Conservation (phyloP, 345 rosid species). For the Murraya koenigii region DNA sequence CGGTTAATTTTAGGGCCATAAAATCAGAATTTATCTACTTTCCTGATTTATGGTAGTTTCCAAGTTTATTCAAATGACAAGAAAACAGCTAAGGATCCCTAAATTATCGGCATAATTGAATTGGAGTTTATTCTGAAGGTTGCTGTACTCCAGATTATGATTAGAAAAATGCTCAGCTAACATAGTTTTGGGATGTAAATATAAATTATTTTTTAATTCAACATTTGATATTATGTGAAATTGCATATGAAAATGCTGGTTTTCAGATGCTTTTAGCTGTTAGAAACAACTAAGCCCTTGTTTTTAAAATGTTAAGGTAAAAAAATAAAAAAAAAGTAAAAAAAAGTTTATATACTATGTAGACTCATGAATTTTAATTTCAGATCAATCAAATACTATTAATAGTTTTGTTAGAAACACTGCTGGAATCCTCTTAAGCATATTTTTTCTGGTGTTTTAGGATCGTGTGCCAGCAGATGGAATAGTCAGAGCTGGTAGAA, state of each 20-base stretch:
- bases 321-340: too few relatives aligned
- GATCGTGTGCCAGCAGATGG: slow-evolving; percentile 97
- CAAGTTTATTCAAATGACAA: too few relatives aligned
- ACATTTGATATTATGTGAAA: neutral
- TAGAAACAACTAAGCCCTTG: neutral
- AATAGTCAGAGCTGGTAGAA: slow-evolving; percentile 88
- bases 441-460: slow-evolving; percentile 36
- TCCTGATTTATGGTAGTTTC: too few relatives aligned
- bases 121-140: neutral
- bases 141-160: neutral
- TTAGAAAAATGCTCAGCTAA: neutral
- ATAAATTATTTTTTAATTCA: neutral
- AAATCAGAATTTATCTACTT: too few relatives aligned
- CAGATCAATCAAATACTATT: neutral
- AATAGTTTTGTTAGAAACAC: neutral
- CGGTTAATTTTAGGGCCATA: too few relatives aligned
- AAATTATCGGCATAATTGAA: neutral
- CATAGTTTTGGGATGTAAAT: neutral
- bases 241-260: neutral
- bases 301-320: neutral
- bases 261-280: neutral
- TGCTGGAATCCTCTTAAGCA: slow-evolving; percentile 9
- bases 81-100: too few relatives aligned
- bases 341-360: too few relatives aligned
- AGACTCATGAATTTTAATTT: neutral